Conservation (phyloP, 2,329 filamentous ascomycete genomes). For the Byssoonygena ceratinophila region DNA sequence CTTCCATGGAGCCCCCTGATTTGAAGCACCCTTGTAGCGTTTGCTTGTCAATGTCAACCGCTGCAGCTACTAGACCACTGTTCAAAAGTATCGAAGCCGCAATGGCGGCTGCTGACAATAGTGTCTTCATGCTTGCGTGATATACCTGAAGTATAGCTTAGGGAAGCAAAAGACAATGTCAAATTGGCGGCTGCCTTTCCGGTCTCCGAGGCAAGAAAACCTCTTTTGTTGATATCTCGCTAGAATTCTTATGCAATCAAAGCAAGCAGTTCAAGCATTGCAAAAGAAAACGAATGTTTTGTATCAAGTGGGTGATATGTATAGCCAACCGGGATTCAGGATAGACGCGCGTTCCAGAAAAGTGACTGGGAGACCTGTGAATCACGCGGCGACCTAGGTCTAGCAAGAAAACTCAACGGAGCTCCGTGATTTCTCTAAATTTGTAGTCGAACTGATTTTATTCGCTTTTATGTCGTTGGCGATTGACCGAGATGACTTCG, state of each 20-base stretch:
- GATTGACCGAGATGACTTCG: too few species aligned
- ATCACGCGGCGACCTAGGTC: too few species aligned
- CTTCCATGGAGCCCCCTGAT: conserved; percentile 37
- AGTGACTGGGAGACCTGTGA: not conserved
- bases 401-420: too few species aligned
- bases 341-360: not conserved
- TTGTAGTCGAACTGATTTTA: too few species aligned
- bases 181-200: not conserved
- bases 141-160: not conserved
- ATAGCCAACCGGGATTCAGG: not conserved
- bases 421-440: too few species aligned
- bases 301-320: not conserved
- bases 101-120: conserved; percentile 7
- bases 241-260: not conserved
- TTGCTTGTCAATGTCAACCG: not conserved
- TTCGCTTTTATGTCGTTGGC: too few species aligned
- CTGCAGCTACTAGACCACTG: not conserved
- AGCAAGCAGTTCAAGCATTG: not conserved
- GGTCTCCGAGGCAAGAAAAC: not conserved
- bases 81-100: conserved; percentile 11
- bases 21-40: conserved; percentile 43
- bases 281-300: not conserved
- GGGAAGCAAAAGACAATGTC: not conserved
- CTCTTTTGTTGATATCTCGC: not conserved
- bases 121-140: conserved; percentile 6